Conservation (phyloP, 2,329 filamentous ascomycete species). For the Trichoderma semiorbis region DNA sequence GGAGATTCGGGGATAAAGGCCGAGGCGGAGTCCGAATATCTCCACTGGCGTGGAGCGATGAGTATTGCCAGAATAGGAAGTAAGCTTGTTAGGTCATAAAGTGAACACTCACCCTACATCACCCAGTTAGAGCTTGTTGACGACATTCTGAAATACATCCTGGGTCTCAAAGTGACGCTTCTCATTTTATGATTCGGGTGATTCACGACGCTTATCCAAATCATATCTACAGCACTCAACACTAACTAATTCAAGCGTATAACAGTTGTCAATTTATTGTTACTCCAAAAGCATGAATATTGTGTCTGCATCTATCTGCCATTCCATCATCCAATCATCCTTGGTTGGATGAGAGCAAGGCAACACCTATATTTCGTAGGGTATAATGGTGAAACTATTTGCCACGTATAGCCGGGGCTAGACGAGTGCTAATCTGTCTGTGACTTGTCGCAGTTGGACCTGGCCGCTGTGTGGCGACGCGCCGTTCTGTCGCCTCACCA, state of each 20-base stretch:
- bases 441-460: too few relatives aligned
- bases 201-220: background rate
- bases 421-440: background rate
- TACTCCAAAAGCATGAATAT: background rate
- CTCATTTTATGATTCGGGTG: background rate
- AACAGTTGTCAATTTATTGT: too few relatives aligned
- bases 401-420: background rate
- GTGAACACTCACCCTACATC: background rate
- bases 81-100: background rate
- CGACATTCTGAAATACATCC: too few relatives aligned
- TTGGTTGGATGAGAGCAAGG: too few relatives aligned
- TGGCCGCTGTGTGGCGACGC: too few relatives aligned
- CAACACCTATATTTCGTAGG: too few relatives aligned
- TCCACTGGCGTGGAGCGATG: background rate
- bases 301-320: background rate
- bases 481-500: too few relatives aligned
- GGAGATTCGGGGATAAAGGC: background rate
- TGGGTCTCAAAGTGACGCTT: too few relatives aligned
- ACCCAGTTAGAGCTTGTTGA: background rate
- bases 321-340: too few relatives aligned
- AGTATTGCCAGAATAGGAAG: background rate
- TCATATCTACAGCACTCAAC: background rate
- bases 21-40: background rate
- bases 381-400: too few relatives aligned
- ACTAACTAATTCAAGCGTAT: too few relatives aligned